Evolutionary conservation across 129 eudicot species (phyloP), one percentile per base, ranked within the genome.

Genomic region (Artemisia argyi): DNA sequence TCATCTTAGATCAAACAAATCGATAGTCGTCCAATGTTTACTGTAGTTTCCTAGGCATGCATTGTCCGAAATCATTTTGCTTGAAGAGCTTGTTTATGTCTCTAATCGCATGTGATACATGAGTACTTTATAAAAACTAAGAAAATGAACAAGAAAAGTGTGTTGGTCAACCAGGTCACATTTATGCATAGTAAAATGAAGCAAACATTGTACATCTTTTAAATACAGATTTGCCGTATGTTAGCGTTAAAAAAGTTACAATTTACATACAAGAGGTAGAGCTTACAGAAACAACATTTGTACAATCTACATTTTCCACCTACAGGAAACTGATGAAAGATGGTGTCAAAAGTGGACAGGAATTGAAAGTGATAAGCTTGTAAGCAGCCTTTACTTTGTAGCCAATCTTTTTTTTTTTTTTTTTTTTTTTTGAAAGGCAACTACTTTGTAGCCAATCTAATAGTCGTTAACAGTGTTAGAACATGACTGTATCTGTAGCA

Each of bases 261-360:
- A 59, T 76, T 47, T 68, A 76, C 73, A 68, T 68, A 76, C 75
- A 68, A 8, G 51, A 67, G 17, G 35, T 54, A 76, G 20, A 68
- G 54, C 52, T 59, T 56, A 60, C 58, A 58, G n/a, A 9, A 11
- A 75, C 73, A 59, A 13, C 64, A 63, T 24, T 46, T 66, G 39
- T 66, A 75, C 73, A 66, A 65, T 57, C 73, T 42, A 59, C 46
- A 68, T 35, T 71, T 71, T 22, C 47, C 26, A 10, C 11, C 15
- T 30, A 46, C 49, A 35, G 20, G 44, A 68, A 68, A 28, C 11
- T 55, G 46, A 59, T 26, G 11, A 30, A 4, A 22, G 14, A 30
- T 9, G 20, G 28, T 58, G 73, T 56, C 68, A 67, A 66, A 66
- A 47, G 30, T 69, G 53, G 44, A 49, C 44, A 39, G 8, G 44